Base-by-base conservation (phyloP, 2,329 filamentous ascomycete species). In the Fusarium torreyae region DNA sequence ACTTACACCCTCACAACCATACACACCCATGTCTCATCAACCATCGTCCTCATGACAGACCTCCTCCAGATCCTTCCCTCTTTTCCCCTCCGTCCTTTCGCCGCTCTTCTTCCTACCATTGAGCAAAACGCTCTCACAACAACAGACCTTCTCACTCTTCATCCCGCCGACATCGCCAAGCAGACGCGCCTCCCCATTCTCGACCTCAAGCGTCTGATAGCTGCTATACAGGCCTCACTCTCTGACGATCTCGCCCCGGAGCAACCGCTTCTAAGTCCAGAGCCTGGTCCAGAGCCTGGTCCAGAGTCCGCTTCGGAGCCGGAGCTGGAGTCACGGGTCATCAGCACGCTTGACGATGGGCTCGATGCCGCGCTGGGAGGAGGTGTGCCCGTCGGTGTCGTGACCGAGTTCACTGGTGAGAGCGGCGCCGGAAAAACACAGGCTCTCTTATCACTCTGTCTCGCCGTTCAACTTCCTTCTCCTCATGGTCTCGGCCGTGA, bases 401-500 rank as follows among this genome's bases (percentile, higher is more conserved):
- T 99, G 75, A 94, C 93, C 9, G 96, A 99, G 79, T 86, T 99
- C 64, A 92, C 94, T 3, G 96, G 96, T 61, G 96, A 98, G 83
- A 97, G 94, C 69, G 96, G 94, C 73, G 92, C 91, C 70, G 96
- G 95, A 75, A 99, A 99, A 86, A 98, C 96, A 2, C 96, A 99
- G 79, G 89, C 98, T 75, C 90, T 98, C 28, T 87, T 98, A 28
- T 90, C 91, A 22, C 87, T 99, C 28, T 89, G 97, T 44, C 89
- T 98, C 34, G 87, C 94, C 33, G 91, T 91, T 17, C 96, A 99
- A 79, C 90, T 98, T 6, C 89, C 92, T 3, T 81, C 89, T 1
- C 92, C 93, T 0, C 84, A 85, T 42, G 94, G 93, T 7, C 85
- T 94, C 1, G 87, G 87, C 38, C 89, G 89, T 64, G 87, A 89